These are phyloP conservation scores for Cryptococcus wingfieldii DNA, from an alignment of 1,284 basidiomycete species.

Conservation along the genomic window DNA sequence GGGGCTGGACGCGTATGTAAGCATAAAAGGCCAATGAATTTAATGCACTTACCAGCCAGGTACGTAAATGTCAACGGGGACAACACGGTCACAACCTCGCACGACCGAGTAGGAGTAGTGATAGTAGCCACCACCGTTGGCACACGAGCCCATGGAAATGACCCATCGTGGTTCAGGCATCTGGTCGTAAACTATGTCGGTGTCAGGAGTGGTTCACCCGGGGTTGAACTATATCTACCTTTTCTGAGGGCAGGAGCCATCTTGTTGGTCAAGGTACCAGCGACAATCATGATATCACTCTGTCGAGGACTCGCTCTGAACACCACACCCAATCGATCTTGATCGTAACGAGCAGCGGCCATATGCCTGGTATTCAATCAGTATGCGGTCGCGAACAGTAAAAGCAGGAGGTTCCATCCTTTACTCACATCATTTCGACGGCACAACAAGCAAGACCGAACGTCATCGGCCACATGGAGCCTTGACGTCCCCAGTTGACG, in stretches of 20 bases:
- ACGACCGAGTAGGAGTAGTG: slow-evolving; percentile 98
- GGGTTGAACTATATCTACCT: slow-evolving; percentile 24
- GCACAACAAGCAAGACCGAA: slow-evolving; percentile 98
- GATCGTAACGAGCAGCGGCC: slow-evolving; percentile 98
- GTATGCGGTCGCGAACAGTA: neutral
- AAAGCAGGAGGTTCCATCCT: neutral
- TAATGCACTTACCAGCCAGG: slow-evolving; percentile 77
- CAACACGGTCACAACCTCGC: slow-evolving; percentile 97
- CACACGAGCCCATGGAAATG: slow-evolving; percentile 98
- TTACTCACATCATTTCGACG: slow-evolving; percentile 84
- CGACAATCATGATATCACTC: slow-evolving; percentile 99
- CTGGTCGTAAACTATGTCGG: slow-evolving; percentile 73
- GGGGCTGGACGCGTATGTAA: slow-evolving; percentile 42
- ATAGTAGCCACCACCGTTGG: slow-evolving; percentile 98
- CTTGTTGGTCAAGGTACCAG: slow-evolving; percentile 98
- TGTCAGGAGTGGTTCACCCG: neutral
- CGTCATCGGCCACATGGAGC: slow-evolving; percentile 99
- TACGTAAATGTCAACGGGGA: slow-evolving; percentile 96
- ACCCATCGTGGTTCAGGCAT: slow-evolving; percentile 98
- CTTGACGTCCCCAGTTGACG: slow-evolving; percentile 95
- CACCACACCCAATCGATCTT: slow-evolving; percentile 94
- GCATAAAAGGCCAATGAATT: neutral
- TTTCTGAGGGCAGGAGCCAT: slow-evolving; percentile 97
- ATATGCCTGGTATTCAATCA: slow-evolving; percentile 34
- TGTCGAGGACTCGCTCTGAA: slow-evolving; percentile 98